phyloP scores from a whole-genome alignment of 352 stramenopile species.

The Phytophthora hibernalis region DNA sequence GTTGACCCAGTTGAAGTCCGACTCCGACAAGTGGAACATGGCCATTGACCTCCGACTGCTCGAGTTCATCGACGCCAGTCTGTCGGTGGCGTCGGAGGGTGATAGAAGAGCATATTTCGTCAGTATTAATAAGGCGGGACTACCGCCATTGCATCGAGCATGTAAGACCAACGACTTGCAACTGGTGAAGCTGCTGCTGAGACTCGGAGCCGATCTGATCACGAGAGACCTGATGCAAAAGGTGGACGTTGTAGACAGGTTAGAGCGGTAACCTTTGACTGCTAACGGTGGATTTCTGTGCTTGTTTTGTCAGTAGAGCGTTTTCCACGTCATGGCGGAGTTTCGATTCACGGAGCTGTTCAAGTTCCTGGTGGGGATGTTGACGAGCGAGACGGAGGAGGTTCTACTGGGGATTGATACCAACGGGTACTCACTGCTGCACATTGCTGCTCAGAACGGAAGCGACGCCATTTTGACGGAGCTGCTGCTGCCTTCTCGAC shows the following conservation, averaged over 20 bases:
- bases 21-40: slow-evolving; percentile 78
- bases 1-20: slow-evolving; percentile 58
- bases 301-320: too few species aligned
- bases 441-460: slow-evolving; percentile 51
- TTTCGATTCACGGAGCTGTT: slow-evolving; percentile 56
- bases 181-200: slow-evolving; percentile 54
- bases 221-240: slow-evolving; percentile 47
- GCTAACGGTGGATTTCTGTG: background rate
- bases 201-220: slow-evolving; percentile 43
- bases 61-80: slow-evolving; percentile 46
- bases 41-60: slow-evolving; percentile 60
- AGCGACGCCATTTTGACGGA: slow-evolving; percentile 46
- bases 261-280: background rate
- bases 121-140: slow-evolving; percentile 48
- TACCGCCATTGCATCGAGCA: slow-evolving; percentile 66
- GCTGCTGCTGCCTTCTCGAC: slow-evolving; percentile 19
- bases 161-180: slow-evolving; percentile 52
- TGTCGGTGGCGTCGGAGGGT: slow-evolving; percentile 31
- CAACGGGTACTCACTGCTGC: slow-evolving; percentile 53
- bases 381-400: slow-evolving; percentile 24
- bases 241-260: slow-evolving; percentile 13
- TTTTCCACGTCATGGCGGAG: slow-evolving; percentile 60
- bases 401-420: slow-evolving; percentile 48
- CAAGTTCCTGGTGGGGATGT: slow-evolving; percentile 26
- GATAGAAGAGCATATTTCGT: slow-evolving; percentile 44